phyloP scores from a whole-genome alignment of 1,139 yeast species.

The Meyerozyma athensensis region DNA sequence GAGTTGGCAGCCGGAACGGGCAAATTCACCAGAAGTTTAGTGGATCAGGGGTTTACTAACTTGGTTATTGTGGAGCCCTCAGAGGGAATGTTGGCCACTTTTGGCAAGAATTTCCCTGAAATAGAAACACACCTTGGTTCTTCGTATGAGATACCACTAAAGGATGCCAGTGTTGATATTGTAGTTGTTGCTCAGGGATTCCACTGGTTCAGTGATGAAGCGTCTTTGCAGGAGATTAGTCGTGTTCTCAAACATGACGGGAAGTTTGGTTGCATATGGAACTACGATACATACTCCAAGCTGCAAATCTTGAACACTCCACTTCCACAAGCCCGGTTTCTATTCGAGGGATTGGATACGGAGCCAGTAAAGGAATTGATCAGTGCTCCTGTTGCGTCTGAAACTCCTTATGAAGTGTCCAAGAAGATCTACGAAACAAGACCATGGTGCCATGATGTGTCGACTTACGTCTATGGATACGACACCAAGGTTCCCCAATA shows the following conservation, averaged over 20 bases:
- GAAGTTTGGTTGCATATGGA: constrained; percentile 57
- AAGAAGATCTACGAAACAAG: constrained; percentile 11
- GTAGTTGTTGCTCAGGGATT: constrained; percentile 62
- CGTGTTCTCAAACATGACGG: constrained; percentile 50
- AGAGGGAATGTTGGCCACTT: constrained; percentile 52
- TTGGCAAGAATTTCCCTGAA: constrained; percentile 44
- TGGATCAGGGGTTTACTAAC: constrained; percentile 36
- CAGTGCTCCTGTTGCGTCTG: constrained; percentile 6
- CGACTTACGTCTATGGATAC: constrained; percentile 22
- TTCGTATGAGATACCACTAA: constrained; percentile 46
- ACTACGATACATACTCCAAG: constrained; percentile 37
- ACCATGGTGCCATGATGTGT: constrained; percentile 26
- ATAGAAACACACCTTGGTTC: constrained; percentile 37
- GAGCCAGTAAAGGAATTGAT: not conserved
- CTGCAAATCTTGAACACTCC: constrained; percentile 4
- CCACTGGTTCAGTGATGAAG: constrained; percentile 61
- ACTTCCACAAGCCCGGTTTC: constrained; percentile 10
- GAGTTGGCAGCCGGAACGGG: constrained; percentile 69
- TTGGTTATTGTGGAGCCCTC: constrained; percentile 55
- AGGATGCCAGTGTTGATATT: constrained; percentile 43
- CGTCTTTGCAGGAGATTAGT: constrained; percentile 45
- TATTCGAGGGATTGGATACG: constrained; percentile 11
- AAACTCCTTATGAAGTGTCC: constrained; percentile 10
- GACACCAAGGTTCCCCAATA: constrained; percentile 55
- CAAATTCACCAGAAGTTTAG: constrained; percentile 51